Conservation (phyloP, 1,284 basidiomycete species). For the Schizopora paradoxa region DNA sequence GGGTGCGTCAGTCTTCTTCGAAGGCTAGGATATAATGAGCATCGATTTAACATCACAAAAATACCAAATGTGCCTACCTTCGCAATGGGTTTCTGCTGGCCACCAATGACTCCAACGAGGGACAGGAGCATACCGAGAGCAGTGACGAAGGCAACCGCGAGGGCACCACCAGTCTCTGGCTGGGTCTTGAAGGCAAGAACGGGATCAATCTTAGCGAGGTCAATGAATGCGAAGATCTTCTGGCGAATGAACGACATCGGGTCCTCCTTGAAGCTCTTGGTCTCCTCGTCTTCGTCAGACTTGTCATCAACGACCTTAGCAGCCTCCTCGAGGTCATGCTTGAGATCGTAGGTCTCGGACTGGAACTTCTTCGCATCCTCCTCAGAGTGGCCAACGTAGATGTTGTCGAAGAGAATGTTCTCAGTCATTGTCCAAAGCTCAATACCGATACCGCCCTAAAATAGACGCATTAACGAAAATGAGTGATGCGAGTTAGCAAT, state of each 20-base stretch:
- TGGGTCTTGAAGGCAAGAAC: conserved; percentile 71
- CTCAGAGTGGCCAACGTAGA: conserved; percentile 87
- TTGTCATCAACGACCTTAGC: conserved; percentile 39
- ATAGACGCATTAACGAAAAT: conserved; percentile 9
- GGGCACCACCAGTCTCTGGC: conserved; percentile 78
- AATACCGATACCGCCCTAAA: conserved; percentile 85
- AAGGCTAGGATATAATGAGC: conserved; percentile 35
- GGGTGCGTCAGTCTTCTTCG: conserved; percentile 70
- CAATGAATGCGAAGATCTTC: conserved; percentile 70
- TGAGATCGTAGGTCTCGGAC: conserved; percentile 80
- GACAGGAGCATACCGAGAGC: conserved; percentile 80
- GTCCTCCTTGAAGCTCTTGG: conserved; percentile 60
- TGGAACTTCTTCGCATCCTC: conserved; percentile 80
- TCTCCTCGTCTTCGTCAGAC: conserved; percentile 52
- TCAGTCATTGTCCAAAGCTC: conserved; percentile 99
- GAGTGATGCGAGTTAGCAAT: background rate
- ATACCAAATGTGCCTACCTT: conserved; percentile 35
- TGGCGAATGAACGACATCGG: conserved; percentile 76
- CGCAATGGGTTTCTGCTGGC: conserved; percentile 61
- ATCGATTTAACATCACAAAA: background rate
- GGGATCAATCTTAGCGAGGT: conserved; percentile 68
- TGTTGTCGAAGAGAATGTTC: conserved; percentile 93
- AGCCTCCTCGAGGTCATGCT: conserved; percentile 65
- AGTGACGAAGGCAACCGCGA: conserved; percentile 68
- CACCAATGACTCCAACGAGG: conserved; percentile 73